These are phyloP conservation scores for Sarcomyxa edulis DNA, from an alignment of 768 basidiomycete species.

Conservation along the genomic window DNA sequence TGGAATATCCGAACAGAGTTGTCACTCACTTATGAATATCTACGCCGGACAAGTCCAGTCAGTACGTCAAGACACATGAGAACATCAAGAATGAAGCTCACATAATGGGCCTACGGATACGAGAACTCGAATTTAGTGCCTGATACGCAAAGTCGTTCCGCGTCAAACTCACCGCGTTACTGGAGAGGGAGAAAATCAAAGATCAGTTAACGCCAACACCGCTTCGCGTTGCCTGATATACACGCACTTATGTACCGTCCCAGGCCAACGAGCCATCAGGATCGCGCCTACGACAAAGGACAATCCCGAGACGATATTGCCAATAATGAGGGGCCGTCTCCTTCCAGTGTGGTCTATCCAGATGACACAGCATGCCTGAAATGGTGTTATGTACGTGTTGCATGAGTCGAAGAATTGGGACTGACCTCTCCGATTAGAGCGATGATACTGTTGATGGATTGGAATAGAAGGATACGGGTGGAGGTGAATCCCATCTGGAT, in stretches of 20 bases:
- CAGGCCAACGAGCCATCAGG: conserved; percentile 38
- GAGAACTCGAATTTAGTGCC: too few species aligned
- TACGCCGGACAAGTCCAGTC: conserved; percentile 6
- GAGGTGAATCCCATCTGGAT: conserved; percentile 38
- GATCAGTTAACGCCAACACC: too few species aligned
- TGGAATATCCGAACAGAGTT: background rate
- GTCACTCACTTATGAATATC: conserved; percentile 36
- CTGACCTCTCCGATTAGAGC: conserved; percentile 41
- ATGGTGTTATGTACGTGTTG: background rate
- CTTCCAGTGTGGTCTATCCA: conserved; percentile 39
- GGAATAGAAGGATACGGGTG: conserved; percentile 42
- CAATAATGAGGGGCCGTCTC: conserved; percentile 33
- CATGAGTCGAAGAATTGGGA: background rate
- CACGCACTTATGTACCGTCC: conserved; percentile 36
- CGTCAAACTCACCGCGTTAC: conserved; percentile 27
- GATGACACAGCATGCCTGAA: conserved; percentile 32
- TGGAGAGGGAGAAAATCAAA: conserved; percentile 10
- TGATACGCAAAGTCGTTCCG: background rate
- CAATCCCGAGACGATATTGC: conserved; percentile 34
- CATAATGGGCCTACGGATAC: conserved; percentile 29
- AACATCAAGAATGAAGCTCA: conserved; percentile 15
- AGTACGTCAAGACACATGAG: background rate
- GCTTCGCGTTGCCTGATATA: background rate
- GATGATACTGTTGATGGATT: conserved; percentile 49
- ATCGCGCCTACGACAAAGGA: conserved; percentile 39